Percentiles rank a stretch among this genome's conserved stretches.
Evolutionary conservation across 2,329 filamentous ascomycete species (phyloP).

Genomic region (Didymosphaeria variabile): DNA sequence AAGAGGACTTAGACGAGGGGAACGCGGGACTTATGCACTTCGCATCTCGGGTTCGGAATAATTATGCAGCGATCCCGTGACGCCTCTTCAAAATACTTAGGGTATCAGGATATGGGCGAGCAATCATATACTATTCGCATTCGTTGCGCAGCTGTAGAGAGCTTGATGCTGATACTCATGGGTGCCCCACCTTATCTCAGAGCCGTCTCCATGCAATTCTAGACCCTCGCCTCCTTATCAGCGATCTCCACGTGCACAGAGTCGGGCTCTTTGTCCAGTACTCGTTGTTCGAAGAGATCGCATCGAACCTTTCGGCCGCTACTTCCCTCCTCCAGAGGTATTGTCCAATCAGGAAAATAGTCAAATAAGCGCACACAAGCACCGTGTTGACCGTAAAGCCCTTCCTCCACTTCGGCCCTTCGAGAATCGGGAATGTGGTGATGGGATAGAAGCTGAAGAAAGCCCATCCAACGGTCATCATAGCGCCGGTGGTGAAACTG

Average conservation of each 20-base stretch:
- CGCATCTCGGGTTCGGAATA: not conserved
- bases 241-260: conserved; percentile 15
- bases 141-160: not conserved
- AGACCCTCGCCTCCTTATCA: conserved; percentile 13
- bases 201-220: not conserved
- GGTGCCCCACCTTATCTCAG: not conserved
- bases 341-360: conserved; percentile 44
- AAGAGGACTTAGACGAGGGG: not conserved
- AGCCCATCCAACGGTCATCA: conserved; percentile 48
- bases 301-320: conserved; percentile 29
- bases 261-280: conserved; percentile 12
- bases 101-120: not conserved
- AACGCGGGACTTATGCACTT: not conserved
- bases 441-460: conserved; percentile 42
- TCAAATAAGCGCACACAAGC: conserved; percentile 38
- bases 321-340: conserved; percentile 43
- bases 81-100: not conserved
- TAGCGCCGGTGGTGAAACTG: conserved; percentile 45
- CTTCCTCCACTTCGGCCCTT: conserved; percentile 41
- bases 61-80: conserved; percentile 3
- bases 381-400: conserved; percentile 37
- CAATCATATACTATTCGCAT: not conserved
- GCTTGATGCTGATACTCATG: not conserved
- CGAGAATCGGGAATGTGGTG: conserved; percentile 39
- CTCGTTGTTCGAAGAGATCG: conserved; percentile 16